A percentile compares a stretch with the other conserved stretches of the same genome.
Conservation (phyloP, 2,329 filamentous ascomycete species). For the Cladosporium sp. region DNA sequence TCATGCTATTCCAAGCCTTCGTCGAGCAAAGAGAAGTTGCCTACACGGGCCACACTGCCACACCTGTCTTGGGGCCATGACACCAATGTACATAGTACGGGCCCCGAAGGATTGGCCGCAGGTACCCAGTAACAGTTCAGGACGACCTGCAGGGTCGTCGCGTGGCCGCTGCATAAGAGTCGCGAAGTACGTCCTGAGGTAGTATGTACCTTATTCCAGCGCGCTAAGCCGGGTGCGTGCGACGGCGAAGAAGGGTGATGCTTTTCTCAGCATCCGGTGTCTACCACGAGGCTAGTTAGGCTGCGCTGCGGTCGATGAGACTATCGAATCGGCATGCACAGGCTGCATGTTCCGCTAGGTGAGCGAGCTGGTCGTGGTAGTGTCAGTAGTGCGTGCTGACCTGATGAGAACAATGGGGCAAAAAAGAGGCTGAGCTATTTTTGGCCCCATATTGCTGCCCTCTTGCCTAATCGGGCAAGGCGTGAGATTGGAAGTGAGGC, state of each 20-base stretch:
- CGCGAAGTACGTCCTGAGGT: constrained; percentile 3
- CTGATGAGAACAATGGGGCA: constrained; percentile 5
- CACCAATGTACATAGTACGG: constrained; percentile 2
- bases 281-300: neutral
- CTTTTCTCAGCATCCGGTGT: constrained; percentile 11
- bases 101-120: constrained; percentile 10
- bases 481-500: neutral
- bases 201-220: constrained; percentile 11
- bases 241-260: constrained; percentile 1
- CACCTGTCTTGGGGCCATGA: constrained; percentile 4
- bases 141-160: constrained; percentile 8
- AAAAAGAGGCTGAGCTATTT: constrained; percentile 9
- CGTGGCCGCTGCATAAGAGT: constrained; percentile 1
- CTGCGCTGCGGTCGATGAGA: constrained; percentile 2
- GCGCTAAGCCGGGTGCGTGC: constrained; percentile 3
- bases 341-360: constrained; percentile 3
- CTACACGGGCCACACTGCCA: constrained; percentile 10
- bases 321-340: constrained; percentile 9
- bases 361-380: constrained; percentile 6
- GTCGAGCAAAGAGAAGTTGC: neutral
- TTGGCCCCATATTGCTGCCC: neutral
- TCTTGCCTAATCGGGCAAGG: neutral
- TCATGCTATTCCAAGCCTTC: constrained; percentile 13
- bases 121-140: constrained; percentile 5
- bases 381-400: constrained; percentile 9